Evolutionary conservation across 345 rosid genomes (phyloP), one percentile per base, ranked within the genome.

Genomic region (Eucalyptus lansdowneana): DNA sequence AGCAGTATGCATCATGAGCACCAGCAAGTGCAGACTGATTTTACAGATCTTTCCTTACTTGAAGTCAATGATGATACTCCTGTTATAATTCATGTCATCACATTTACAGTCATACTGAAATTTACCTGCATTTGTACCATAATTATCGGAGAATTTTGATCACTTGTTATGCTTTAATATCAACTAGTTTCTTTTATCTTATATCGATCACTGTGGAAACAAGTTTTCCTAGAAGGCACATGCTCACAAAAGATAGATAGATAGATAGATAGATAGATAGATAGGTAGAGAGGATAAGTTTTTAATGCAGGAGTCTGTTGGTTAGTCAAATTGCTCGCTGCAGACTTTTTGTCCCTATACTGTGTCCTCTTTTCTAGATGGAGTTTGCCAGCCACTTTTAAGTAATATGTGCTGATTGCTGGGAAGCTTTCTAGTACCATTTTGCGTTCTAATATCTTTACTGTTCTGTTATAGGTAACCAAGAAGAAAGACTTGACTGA

Each of bases 401-500:
- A 53, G 50, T 21, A 72, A 44, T 67, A 69, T 62, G 7, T 72
- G 53, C 56, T 62, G 80, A 54, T 37, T 27, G 47, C 51, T 50
- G 14, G 27, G 47, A 47, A 86, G 54, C 51, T 15, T 29, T 89
- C 83, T 17, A 87, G 49, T 40, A 47, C 42, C 49, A 47, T 51
- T n/a, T 51, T 42, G 67, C 54, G 1, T 62, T 56, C 37, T 88
- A 19, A 72, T 76, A 17, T 47, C 21, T 15, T 88, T 45, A 72
- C 54, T 91, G 89, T 88, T 92, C 50, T 86, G 89, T 42, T 90
- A 89, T 54, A 97, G 99, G 99, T 97, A 90, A 96, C 98, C 50
- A 97, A 95, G 96, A 98, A 98, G 94, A 95, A 89, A 17, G 97
- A 96, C 90, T 91, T 97, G 95, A 95, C 92, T 80, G 98, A 98